phyloP scores from a whole-genome alignment of 495 filamentous ascomycete species.

The Tuber umbilicatum region DNA sequence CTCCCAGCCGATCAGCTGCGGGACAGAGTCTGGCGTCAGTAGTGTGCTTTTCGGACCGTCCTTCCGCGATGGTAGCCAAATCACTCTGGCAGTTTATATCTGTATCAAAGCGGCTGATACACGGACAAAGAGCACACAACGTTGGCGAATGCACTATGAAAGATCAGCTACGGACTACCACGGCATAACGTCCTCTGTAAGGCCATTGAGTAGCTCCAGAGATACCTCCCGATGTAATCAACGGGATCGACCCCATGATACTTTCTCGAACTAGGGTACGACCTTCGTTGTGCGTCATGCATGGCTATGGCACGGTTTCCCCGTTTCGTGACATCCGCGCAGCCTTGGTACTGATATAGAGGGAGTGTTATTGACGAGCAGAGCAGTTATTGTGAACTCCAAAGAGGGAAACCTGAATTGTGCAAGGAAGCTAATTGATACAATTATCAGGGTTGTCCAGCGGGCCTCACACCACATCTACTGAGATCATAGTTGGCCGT shows the following conservation, averaged over 20 bases:
- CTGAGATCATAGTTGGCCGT: conserved; percentile 61
- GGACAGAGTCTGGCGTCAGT: conserved; percentile 54
- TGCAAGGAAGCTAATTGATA: conserved; percentile 54
- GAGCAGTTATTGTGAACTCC: conserved; percentile 35
- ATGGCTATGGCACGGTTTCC: conserved; percentile 53
- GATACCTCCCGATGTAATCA: conserved; percentile 58
- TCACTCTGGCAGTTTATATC: conserved; percentile 71
- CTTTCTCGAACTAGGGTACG: conserved; percentile 57
- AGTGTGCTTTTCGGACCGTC: conserved; percentile 61
- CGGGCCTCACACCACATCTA: conserved; percentile 59
- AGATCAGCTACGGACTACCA: conserved; percentile 60
- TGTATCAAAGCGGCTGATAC: conserved; percentile 53
- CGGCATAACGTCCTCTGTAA: conserved; percentile 49
- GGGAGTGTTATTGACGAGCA: conserved; percentile 15
- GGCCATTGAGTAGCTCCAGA: conserved; percentile 67
- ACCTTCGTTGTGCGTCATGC: conserved; percentile 59
- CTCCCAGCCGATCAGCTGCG: conserved; percentile 38
- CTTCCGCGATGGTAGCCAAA: conserved; percentile 65
- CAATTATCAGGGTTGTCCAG: conserved; percentile 57
- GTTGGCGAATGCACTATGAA: conserved; percentile 65
- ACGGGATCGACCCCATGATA: conserved; percentile 50
- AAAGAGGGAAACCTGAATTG: conserved; percentile 47
- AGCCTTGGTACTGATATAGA: conserved; percentile 8
- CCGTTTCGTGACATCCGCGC: conserved; percentile 42
- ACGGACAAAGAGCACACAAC: conserved; percentile 45